Base-by-base conservation (phyloP, 2,329 filamentous ascomycete species). In the Clonostachys rhizophaga region DNA sequence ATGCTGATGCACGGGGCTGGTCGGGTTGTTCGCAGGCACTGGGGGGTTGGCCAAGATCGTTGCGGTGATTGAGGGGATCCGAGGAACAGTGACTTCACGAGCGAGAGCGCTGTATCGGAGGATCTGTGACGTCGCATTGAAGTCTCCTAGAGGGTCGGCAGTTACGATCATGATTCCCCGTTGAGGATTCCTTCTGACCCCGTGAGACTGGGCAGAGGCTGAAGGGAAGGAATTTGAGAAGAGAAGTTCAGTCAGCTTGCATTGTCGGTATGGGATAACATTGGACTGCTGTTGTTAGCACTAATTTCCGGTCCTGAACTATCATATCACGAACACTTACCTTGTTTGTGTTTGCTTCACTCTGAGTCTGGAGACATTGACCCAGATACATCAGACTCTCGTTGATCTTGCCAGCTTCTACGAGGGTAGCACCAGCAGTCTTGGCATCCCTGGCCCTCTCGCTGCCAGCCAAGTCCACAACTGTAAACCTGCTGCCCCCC, bases 351-450 rank as follows among this genome's bases (percentile, higher is more conserved):
- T 85, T 84, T 34, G 84, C 78, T 56, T 92, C 89, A 50, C 87
- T 91, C 64, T 96, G 92, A 77, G 96, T 92, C 63, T 97, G 92
- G 57, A 99, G 78, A 62, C 94, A 99, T 61, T 97, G 94, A 0
- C 94, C 94, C 2, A 99, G 78, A 63, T 96, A 97, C 94, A 99
- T 99, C 61, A 99, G 72, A 60, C 89, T 95, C 66, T 96, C 91
- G 60, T 99, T 99, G 64, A 99, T 99, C 70, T 97, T 97, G 46
- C 94, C 94, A 35, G 92, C 94, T 70, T 99, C 94, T 0, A 88
- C 92, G 13, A 99, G 78, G 0, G 92, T 96, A 5, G 90, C 85
- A 12, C 94, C 94, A 1, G 91, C 88, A 0, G 94, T 97, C 74
- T 96, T 96, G 24, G 94, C 91, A 53, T 94, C 91, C 50, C 91